Conservation (phyloP, 2,329 filamentous ascomycete species). For the Venturia carpophila region DNA sequence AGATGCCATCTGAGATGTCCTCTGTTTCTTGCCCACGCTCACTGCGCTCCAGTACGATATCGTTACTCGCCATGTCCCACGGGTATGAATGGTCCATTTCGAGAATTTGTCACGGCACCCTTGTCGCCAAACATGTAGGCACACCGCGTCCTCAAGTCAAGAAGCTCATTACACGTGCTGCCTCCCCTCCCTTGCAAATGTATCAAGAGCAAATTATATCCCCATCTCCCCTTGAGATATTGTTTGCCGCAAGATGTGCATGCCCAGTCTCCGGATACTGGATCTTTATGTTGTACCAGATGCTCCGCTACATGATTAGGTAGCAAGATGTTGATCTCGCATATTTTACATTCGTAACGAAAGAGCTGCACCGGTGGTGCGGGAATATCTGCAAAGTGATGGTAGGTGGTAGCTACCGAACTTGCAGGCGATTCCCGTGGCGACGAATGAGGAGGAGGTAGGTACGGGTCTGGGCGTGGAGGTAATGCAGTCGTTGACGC, state of each 20-base stretch:
- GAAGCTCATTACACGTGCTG: not conserved
- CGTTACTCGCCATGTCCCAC: not conserved
- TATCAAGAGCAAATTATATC: not conserved
- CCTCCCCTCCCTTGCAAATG: constrained; percentile 2
- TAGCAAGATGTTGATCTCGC: not conserved
- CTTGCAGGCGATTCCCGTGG: not conserved
- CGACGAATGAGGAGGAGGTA: not conserved
- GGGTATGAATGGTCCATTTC: not conserved
- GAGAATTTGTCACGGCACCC: not conserved
- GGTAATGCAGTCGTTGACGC: not conserved
- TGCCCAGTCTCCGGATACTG: not conserved
- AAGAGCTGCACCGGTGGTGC: not conserved
- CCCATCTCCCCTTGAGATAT: constrained; percentile 1
- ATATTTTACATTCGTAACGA: not conserved
- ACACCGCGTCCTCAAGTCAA: not conserved
- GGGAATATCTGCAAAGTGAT: not conserved
- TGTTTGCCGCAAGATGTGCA: not conserved
- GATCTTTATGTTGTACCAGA: not conserved
- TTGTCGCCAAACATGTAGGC: not conserved
- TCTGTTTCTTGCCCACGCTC: not conserved
- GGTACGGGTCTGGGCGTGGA: not conserved
- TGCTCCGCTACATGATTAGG: not conserved
- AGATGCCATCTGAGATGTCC: not conserved
- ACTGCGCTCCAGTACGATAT: no score
- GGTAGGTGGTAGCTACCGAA: not conserved